phyloP scores from a whole-genome alignment of 805 yeast genomes.

The Monosporozyma aerobia region DNA sequence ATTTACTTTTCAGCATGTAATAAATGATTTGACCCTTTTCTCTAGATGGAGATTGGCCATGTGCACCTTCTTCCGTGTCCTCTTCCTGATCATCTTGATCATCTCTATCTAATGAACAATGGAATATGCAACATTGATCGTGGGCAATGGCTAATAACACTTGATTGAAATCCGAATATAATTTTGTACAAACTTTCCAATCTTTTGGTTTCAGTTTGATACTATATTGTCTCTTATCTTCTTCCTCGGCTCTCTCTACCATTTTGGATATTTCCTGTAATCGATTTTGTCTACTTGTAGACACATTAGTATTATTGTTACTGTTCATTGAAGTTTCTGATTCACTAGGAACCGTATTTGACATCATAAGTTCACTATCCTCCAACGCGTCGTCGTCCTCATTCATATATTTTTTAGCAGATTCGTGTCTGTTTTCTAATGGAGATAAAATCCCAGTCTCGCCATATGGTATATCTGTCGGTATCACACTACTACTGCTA shows the following conservation, averaged over 20 bases:
- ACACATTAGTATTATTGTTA: not conserved
- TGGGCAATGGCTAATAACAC: conserved; percentile 51
- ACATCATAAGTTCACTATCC: not conserved
- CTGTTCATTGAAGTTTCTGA: not conserved
- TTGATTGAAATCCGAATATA: conserved; percentile 53
- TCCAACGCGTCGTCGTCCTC: not conserved
- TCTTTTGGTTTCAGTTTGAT: conserved; percentile 49
- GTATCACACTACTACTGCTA: not conserved
- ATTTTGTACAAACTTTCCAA: conserved; percentile 57
- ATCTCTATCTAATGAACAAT: conserved; percentile 53
- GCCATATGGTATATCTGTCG: not conserved
- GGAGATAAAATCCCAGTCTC: not conserved
- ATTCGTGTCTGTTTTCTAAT: not conserved
- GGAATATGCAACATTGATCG: conserved; percentile 51
- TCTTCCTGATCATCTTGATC: conserved; percentile 9
- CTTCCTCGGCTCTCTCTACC: conserved; percentile 19
- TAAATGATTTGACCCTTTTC: conserved; percentile 58
- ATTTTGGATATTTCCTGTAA: conserved; percentile 15
- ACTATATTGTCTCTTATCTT: conserved; percentile 23
- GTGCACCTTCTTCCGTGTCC: not conserved
- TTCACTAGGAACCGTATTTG: not conserved
- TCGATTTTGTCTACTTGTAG: not conserved
- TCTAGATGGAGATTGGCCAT: conserved; percentile 17
- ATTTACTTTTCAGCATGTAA: conserved; percentile 37
- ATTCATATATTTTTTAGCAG: not conserved